Evolutionary conservation across 1,284 basidiomycete genomes (phyloP).

Genomic region (Heterobasidion occidentale): DNA sequence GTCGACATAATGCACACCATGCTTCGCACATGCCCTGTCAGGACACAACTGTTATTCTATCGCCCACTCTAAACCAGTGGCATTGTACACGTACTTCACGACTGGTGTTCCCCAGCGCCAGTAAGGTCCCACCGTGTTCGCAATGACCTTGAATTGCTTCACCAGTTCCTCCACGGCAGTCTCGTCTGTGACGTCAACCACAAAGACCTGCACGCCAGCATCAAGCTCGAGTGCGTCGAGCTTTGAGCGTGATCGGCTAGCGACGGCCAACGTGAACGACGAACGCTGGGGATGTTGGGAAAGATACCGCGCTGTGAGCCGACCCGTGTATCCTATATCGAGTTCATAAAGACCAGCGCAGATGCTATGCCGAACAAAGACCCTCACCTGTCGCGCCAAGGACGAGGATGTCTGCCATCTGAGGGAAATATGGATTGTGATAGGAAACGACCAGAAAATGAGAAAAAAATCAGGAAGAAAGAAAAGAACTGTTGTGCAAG

Average conservation of each 20-base stretch:
- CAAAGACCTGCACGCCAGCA: constrained; percentile 32
- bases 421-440: too few relatives aligned
- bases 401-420: constrained; percentile 45
- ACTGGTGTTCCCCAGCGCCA: constrained; percentile 58
- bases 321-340: constrained; percentile 52
- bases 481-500: too few relatives aligned
- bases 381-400: constrained; percentile 50
- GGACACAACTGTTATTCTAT: not conserved
- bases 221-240: constrained; percentile 37
- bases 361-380: constrained; percentile 6
- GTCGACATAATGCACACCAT: constrained; percentile 60
- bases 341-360: not conserved
- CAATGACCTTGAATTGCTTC: constrained; percentile 48
- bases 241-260: constrained; percentile 51
- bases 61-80: not conserved
- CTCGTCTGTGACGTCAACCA: constrained; percentile 44
- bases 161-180: constrained; percentile 45
- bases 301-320: constrained; percentile 55
- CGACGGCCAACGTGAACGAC: constrained; percentile 52
- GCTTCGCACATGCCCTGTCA: constrained; percentile 38
- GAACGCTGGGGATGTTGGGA: constrained; percentile 49
- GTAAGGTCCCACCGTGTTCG: constrained; percentile 64
- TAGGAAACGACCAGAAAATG: too few relatives aligned
- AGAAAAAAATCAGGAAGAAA: too few relatives aligned
- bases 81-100: constrained; percentile 33